A percentile compares a stretch with the other conserved stretches of the same genome.
These are phyloP conservation scores for Aspergillus fumigatiaffinis DNA, from an alignment of 2,329 filamentous ascomycete species.

Conservation along the genomic window DNA sequence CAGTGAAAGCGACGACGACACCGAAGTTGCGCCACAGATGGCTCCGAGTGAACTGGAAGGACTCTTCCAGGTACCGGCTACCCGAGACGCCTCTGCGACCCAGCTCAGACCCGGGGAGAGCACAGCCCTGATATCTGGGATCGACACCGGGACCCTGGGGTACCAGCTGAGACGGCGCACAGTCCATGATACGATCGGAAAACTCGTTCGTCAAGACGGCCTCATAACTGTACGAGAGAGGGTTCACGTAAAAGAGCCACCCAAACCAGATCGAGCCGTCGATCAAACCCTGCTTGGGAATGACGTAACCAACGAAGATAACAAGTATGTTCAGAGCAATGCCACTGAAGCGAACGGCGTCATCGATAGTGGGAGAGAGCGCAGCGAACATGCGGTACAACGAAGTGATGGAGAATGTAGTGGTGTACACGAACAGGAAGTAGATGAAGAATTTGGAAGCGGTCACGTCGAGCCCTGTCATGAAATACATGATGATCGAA, in stretches of 20 bases:
- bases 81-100: slow-evolving; percentile 52
- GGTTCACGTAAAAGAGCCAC: slow-evolving; percentile 57
- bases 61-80: slow-evolving; percentile 50
- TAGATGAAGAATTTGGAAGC: slow-evolving; percentile 65
- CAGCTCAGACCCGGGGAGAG: slow-evolving; percentile 54
- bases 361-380: slow-evolving; percentile 61
- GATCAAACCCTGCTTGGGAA: slow-evolving; percentile 60
- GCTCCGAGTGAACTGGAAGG: slow-evolving; percentile 54
- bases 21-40: slow-evolving; percentile 72
- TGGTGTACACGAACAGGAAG: slow-evolving; percentile 61
- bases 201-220: slow-evolving; percentile 66
- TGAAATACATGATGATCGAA: slow-evolving; percentile 62
- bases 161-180: slow-evolving; percentile 56
- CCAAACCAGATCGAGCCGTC: slow-evolving; percentile 62
- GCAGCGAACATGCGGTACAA: slow-evolving; percentile 65
- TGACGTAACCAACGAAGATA: slow-evolving; percentile 65
- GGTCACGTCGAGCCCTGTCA: slow-evolving; percentile 55
- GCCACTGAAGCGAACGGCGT: slow-evolving; percentile 62
- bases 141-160: slow-evolving; percentile 56
- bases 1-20: slow-evolving; percentile 69
- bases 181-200: slow-evolving; percentile 53
- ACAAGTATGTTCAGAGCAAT: slow-evolving; percentile 58
- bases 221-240: slow-evolving; percentile 61
- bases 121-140: slow-evolving; percentile 59
- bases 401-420: slow-evolving; percentile 59